Percentiles rank a stretch among this genome's conserved stretches.
Conservation (phyloP, 2,329 filamentous ascomycete genomes). For the Aureobasidium sp. region DNA sequence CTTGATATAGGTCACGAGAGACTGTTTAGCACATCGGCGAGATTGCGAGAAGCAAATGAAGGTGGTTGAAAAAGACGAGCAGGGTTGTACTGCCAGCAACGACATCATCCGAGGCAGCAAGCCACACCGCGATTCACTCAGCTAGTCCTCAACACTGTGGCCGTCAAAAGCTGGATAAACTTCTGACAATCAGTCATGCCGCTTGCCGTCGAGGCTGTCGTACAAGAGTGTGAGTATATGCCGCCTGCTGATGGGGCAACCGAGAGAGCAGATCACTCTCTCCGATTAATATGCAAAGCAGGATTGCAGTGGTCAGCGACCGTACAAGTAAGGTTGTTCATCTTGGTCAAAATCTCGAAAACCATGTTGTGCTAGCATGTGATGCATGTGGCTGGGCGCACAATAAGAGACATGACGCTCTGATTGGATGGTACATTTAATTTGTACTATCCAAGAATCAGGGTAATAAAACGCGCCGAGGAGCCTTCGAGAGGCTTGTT, state of each 20-base stretch:
- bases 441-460: conserved; percentile 4
- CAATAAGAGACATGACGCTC: neutral
- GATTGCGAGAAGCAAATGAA: neutral
- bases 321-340: neutral
- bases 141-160: neutral
- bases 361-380: conserved; percentile 1
- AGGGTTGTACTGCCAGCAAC: neutral
- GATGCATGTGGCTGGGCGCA: conserved; percentile 11
- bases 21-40: too few relatives aligned
- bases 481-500: neutral
- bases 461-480: neutral
- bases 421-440: neutral
- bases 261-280: neutral
- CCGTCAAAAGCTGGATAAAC: neutral
- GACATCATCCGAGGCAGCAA: neutral
- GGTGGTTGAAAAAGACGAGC: neutral
- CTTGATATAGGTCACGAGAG: too few relatives aligned
- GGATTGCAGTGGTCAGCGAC: neutral
- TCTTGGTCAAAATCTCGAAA: neutral
- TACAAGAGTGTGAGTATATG: neutral
- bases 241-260: neutral
- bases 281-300: neutral
- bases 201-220: neutral
- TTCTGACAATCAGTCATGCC: neutral
- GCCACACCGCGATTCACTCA: conserved; percentile 1